phyloP scores from a whole-genome alignment of 2,329 filamentous ascomycete species.

The Colletotrichum sojae region DNA sequence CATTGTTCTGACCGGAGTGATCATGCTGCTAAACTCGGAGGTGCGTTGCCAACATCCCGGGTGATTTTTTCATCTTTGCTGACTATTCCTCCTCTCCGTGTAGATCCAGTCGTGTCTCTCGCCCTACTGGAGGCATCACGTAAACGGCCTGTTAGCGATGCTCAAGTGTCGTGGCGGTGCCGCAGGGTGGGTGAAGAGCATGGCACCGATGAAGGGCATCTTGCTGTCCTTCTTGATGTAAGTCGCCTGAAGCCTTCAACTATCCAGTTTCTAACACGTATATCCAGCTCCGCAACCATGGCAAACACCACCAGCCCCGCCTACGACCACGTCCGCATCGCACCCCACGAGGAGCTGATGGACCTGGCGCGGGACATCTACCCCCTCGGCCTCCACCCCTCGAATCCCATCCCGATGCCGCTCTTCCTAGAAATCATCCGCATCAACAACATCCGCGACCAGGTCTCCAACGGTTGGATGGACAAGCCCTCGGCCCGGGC shows the following conservation, averaged over 20 bases:
- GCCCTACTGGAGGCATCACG: slow-evolving; percentile 37
- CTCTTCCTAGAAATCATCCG: slow-evolving; percentile 52
- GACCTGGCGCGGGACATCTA: slow-evolving; percentile 46
- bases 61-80: neutral
- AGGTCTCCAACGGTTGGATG: slow-evolving; percentile 35
- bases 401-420: slow-evolving; percentile 48
- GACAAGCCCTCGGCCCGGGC: slow-evolving; percentile 28
- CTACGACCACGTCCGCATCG: slow-evolving; percentile 46
- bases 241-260: neutral
- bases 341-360: slow-evolving; percentile 45
- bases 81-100: neutral
- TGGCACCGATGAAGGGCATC: neutral
- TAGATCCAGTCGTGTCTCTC: slow-evolving; percentile 37
- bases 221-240: slow-evolving; percentile 29
- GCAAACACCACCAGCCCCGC: slow-evolving; percentile 55
- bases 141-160: slow-evolving; percentile 38
- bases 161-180: slow-evolving; percentile 29
- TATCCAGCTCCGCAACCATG: slow-evolving; percentile 48
- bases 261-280: slow-evolving; percentile 28
- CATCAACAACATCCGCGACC: slow-evolving; percentile 53
- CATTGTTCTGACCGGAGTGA: slow-evolving; percentile 35
- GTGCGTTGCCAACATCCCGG: neutral
- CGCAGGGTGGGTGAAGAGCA: slow-evolving; percentile 13
- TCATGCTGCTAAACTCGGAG: slow-evolving; percentile 34
- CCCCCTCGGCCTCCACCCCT: slow-evolving; percentile 40